A percentile compares a stretch with the other conserved stretches of the same genome.
These are phyloP conservation scores for Cajanus cajan DNA, from an alignment of 306 rosid species.

Conservation along the genomic window DNA sequence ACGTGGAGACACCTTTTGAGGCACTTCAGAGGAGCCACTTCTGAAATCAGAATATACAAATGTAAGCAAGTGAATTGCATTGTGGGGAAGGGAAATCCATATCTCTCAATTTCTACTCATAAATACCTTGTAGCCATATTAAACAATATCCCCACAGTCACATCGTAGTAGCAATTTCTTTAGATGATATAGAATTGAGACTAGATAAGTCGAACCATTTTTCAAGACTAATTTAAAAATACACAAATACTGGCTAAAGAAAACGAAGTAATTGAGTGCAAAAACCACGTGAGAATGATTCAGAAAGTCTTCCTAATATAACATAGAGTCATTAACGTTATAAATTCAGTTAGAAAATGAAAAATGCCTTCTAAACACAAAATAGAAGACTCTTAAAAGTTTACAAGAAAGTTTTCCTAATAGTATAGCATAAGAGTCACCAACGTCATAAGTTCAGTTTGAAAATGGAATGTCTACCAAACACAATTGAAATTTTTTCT, in stretches of 20 bases:
- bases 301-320: not conserved
- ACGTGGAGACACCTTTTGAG: slow-evolving; percentile 74
- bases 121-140: slow-evolving; percentile 3
- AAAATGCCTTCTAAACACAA: not conserved
- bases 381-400: not conserved
- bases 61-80: slow-evolving; percentile 19
- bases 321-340: not conserved
- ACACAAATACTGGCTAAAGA: not conserved
- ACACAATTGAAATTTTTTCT: not conserved
- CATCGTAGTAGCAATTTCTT: not conserved
- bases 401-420: not conserved
- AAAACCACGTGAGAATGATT: not conserved
- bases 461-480: slow-evolving; percentile 12
- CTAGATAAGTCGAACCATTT: not conserved
- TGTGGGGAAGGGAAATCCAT: not conserved
- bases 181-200: not conserved
- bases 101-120: not conserved
- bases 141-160: slow-evolving; percentile 12
- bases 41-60: slow-evolving; percentile 41
- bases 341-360: not conserved
- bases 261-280: not conserved
- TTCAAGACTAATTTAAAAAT: not conserved
- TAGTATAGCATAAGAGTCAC: not conserved
- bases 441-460: slow-evolving; percentile 12
- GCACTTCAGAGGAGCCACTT: slow-evolving; percentile 68